Conservation (phyloP, 441 rosid genomes). For the Euphorbia schlechtendalii region DNA sequence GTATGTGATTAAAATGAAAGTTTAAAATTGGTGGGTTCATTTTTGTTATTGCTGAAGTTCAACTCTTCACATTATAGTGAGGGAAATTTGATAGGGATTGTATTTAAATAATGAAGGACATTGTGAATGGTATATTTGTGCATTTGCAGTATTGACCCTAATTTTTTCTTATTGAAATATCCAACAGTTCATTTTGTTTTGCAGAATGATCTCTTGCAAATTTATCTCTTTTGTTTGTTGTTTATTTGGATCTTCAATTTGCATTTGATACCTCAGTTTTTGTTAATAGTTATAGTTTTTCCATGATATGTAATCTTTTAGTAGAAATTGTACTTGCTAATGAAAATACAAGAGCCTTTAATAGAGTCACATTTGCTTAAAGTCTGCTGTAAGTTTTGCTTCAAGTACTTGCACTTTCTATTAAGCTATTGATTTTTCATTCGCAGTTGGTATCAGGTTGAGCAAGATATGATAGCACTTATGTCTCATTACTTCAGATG, state of each 20-base stretch:
- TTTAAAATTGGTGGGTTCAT: neutral
- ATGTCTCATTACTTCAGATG: conserved; percentile 76
- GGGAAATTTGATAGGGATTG: neutral
- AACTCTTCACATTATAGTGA: neutral
- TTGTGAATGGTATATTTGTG: neutral
- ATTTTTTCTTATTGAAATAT: neutral
- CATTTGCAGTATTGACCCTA: neutral
- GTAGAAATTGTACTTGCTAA: no score
- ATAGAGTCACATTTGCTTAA: no score
- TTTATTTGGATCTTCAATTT: neutral
- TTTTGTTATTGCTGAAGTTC: neutral
- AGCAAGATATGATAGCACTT: conserved; percentile 77
- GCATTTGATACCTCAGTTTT: no score
- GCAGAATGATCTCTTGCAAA: neutral
- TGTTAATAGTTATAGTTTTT: neutral
- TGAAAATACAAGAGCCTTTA: no score
- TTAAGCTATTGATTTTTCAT: no score
- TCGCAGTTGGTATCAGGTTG: conserved; percentile 50
- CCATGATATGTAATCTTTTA: neutral
- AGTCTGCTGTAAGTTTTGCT: no score
- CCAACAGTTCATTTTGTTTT: neutral
- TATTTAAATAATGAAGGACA: neutral
- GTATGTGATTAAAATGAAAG: neutral
- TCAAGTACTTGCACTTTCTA: no score
- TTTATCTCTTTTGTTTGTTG: neutral